Evolutionary conservation across 371 early-diverging fungal genomes (phyloP), one percentile per base, ranked within the genome.

Genomic region (Parasitella parasitica): DNA sequence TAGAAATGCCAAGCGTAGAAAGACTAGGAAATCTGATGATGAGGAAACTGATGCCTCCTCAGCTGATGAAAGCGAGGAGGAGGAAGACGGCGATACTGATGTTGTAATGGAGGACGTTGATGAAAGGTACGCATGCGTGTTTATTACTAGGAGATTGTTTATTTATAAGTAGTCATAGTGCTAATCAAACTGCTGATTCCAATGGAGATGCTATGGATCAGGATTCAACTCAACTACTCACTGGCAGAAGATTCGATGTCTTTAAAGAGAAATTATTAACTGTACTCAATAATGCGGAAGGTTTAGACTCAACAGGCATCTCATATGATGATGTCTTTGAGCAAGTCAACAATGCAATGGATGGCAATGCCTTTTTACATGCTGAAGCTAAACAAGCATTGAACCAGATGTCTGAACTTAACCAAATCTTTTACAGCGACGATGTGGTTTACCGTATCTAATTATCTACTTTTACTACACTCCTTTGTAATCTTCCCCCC

Each of bases 371-470:
- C 37, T 79, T 76, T 38, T 69, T 61, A 32, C 16, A 59, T 6
- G 28, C 26, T 32, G 76, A 79, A 61, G 59, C 67, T 1, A 46
- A 66, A 15, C 34, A 50, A 1, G 74, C 79, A 24, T 53, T 79
- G 27, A 35, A 57, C 11, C 57, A 43, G 32, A 85, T 92, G 91
- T 75, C 83, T 36, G 70, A 71, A 15, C 82, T 70, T 22, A 92
- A 92, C 73, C 84, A 89, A 61, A 73, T 91, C 61, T 90, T 91
- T 89, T 88, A 83, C 72, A 80, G 77, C 34, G 88, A 86, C 57
- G 85, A 80, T 37, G 72, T 78, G 43, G 72, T 89, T 51, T 86
- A 89, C 66, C 51, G 52, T 41, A 41, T 60, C 18, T 57, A 57
- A 50, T n/a, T 7, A 15, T 27, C 9, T 50, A n/a, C 30, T 50